A percentile compares a stretch with the other conserved stretches of the same genome.
phyloP scores from a whole-genome alignment of 2,329 filamentous ascomycete species.

The Neofusicoccum kwambonambiense region DNA sequence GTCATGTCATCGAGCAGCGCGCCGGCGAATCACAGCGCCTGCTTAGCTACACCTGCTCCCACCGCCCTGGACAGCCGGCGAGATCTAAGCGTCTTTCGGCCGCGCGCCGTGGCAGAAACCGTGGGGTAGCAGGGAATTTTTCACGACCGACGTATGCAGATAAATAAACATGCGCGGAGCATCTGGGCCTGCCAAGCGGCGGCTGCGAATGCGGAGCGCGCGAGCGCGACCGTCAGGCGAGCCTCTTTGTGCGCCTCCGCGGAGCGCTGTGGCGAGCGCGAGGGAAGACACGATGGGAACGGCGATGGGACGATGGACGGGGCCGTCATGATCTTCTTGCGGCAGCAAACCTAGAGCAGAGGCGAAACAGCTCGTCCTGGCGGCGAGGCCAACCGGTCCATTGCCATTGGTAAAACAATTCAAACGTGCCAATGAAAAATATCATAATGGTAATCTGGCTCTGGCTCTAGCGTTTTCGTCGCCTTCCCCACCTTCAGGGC shows the following conservation, averaged over 20 bases:
- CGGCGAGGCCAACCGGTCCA: constrained; percentile 10
- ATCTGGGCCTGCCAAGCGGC: neutral
- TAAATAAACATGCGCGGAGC: constrained; percentile 15
- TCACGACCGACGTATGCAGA: constrained; percentile 19
- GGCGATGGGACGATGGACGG: neutral
- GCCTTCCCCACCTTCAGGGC: constrained; percentile 16
- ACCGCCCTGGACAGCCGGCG: constrained; percentile 26
- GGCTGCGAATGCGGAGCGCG: constrained; percentile 12
- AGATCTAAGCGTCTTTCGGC: constrained; percentile 12
- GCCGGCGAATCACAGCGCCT: neutral
- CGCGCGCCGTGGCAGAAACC: constrained; percentile 25
- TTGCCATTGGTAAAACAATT: constrained; percentile 11
- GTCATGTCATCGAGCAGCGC: constrained; percentile 12
- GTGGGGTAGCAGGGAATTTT: constrained; percentile 37
- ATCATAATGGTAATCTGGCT: constrained; percentile 17
- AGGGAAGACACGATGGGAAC: neutral
- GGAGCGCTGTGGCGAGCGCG: neutral
- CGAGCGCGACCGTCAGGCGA: neutral
- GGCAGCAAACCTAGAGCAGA: neutral
- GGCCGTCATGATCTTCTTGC: neutral
- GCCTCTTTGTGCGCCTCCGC: neutral
- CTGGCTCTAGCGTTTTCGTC: constrained; percentile 13
- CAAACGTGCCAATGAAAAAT: constrained; percentile 16
- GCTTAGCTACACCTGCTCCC: constrained; percentile 21
- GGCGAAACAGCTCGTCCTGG: neutral